Percentiles rank a stretch among this genome's conserved stretches.
phyloP scores from a whole-genome alignment of 495 filamentous ascomycete genomes.

The Talaromyces wortmannii region DNA sequence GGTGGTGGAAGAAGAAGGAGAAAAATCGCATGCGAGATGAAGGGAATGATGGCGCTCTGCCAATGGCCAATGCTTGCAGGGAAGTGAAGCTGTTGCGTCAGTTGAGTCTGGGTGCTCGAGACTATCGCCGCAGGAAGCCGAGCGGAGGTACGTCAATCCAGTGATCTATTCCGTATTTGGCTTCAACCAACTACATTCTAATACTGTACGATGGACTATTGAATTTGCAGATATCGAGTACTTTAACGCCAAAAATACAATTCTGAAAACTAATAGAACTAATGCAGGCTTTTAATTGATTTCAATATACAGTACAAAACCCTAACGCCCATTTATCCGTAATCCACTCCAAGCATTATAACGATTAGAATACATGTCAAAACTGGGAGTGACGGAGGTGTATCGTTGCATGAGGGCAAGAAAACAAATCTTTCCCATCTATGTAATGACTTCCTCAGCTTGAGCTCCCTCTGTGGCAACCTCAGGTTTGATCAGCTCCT shows the following conservation, averaged over 20 bases:
- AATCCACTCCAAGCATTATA: conserved; percentile 1
- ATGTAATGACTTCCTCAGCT: conserved; percentile 31
- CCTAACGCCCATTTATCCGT: neutral
- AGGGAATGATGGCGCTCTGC: neutral
- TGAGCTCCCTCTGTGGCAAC: conserved; percentile 20
- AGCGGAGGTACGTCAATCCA: too few species aligned
- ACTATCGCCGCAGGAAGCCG: neutral
- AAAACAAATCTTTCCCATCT: conserved; percentile 6
- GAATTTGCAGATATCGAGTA: too few species aligned
- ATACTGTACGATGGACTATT: too few species aligned
- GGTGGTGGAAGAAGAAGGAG: too few species aligned
- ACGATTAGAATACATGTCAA: conserved; percentile 1
- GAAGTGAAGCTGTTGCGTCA: neutral
- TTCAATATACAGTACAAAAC: neutral
- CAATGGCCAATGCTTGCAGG: neutral
- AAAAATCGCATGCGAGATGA: too few species aligned
- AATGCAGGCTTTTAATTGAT: neutral
- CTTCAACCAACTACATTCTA: too few species aligned
- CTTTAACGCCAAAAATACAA: too few species aligned
- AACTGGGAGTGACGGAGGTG: neutral
- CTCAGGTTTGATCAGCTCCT: conserved; percentile 76
- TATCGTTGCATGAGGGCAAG: neutral
- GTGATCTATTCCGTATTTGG: too few species aligned
- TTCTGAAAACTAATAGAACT: too few species aligned
- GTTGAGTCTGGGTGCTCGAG: neutral